Evolutionary conservation across 345 rosid genomes (phyloP), one percentile per base, ranked within the genome.

Genomic region (Hibiscus syriacus): DNA sequence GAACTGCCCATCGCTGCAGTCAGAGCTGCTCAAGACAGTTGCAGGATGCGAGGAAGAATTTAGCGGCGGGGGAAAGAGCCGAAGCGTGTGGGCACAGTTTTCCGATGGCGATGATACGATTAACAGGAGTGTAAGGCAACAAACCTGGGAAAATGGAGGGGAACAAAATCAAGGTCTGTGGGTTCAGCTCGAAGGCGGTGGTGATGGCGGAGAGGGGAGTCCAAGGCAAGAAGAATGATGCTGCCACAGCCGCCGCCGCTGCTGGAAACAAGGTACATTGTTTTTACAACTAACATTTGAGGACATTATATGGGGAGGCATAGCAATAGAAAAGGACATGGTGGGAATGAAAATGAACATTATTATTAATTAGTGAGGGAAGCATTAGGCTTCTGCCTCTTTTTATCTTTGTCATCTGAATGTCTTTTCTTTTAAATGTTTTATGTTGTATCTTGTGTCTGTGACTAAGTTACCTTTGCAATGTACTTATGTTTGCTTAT

Each of bases 131-230:
- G 79, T 66, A 67, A 78, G 90, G 74, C 94, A 86, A 63, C 84
- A 76, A 25, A 25, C 78, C 0, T 86, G 84, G 87, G 98, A 87
- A 61, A 87, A 85, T 48, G 84, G 82, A 20, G 89, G 80, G 65
- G 95, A 87, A 67, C 81, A 87, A 77, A 86, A 80, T 73, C 81
- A 61, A 68, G 79, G 81, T 67, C 64, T 87, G 70, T 86, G 96
- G 98, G 84, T 77, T 6, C 85, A 80, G 36, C 83, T 87, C 2
- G 88, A 81, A 6, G 87, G 79, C 23, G 83, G 78, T 26, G 83
- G 72, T 1, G 81, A 77, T 17, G 82, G 69, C 0, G 57, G 73
- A 13, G 72, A 76, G 23, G 75, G 83, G 50, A 80, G 83, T 73
- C 88, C 87, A 0, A 53, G 78, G 58, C 79, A 68, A 70, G 85